Evolutionary conservation across 2,329 filamentous ascomycete genomes (phyloP).

Genomic region (Hypoxylon sp.): DNA sequence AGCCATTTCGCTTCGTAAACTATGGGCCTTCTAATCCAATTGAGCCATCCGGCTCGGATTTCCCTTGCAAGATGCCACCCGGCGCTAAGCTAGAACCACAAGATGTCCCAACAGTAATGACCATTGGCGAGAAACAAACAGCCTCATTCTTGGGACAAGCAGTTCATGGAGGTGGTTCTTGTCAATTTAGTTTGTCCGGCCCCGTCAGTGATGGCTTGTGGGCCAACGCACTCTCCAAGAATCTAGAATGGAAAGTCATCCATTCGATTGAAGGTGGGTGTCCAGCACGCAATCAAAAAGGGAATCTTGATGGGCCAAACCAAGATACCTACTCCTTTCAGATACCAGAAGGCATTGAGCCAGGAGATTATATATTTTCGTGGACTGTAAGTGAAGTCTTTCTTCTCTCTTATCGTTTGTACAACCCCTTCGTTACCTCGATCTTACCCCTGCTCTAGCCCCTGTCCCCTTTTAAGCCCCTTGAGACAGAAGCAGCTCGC

Average conservation of each 20-base stretch:
- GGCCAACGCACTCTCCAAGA: constrained; percentile 69
- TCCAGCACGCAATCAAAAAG: constrained; percentile 65
- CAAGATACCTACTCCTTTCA: constrained; percentile 68
- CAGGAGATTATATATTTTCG: constrained; percentile 76
- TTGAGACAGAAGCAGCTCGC: neutral
- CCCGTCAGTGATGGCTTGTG: constrained; percentile 27
- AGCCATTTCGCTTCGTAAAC: constrained; percentile 62
- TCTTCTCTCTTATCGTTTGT: neutral
- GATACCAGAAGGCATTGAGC: constrained; percentile 71
- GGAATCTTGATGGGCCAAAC: constrained; percentile 63
- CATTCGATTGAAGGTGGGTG: constrained; percentile 80
- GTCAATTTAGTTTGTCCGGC: constrained; percentile 76
- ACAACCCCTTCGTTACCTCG: neutral
- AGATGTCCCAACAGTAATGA: constrained; percentile 65
- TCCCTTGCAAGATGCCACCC: constrained; percentile 75
- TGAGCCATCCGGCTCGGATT: constrained; percentile 68
- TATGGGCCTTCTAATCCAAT: constrained; percentile 72
- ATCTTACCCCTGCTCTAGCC: constrained; percentile 1
- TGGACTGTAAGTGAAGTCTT: constrained; percentile 66
- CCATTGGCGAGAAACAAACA: constrained; percentile 62
- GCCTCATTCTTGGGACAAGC: constrained; percentile 69
- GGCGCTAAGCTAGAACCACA: constrained; percentile 58
- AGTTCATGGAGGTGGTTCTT: constrained; percentile 80
- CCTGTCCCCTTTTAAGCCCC: neutral
- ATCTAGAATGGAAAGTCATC: constrained; percentile 77